Conservation (phyloP, 179 eudicot species). For the Corrigiola litoralis region DNA sequence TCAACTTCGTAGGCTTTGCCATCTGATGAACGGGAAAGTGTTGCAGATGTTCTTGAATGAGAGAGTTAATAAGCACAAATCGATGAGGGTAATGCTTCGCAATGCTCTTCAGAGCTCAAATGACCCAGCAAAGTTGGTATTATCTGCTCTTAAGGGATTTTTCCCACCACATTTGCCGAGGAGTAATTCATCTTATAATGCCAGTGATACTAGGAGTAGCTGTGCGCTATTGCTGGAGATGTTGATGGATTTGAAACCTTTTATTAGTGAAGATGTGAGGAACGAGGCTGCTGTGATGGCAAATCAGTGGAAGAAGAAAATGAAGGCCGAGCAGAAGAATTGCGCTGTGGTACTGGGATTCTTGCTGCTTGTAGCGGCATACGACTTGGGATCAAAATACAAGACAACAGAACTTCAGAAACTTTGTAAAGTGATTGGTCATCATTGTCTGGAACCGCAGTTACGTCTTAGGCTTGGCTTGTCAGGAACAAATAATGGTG, state of each 20-base stretch:
- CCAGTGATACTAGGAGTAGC: constrained; percentile 21
- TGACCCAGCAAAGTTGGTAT: constrained; percentile 27
- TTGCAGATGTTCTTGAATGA: constrained; percentile 32
- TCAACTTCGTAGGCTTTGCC: neutral
- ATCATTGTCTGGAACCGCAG: neutral
- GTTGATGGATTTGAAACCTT: constrained; percentile 18
- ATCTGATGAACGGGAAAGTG: constrained; percentile 18
- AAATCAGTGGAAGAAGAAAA: constrained; percentile 22
- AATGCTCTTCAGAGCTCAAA: constrained; percentile 19
- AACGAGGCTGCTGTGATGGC: constrained; percentile 24
- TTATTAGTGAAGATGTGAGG: constrained; percentile 8
- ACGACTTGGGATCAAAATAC: constrained; percentile 17
- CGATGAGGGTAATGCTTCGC: constrained; percentile 19
- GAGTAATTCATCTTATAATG: constrained; percentile 13
- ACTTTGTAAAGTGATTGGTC: constrained; percentile 10
- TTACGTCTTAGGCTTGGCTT: constrained; percentile 21
- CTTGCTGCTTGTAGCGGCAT: constrained; percentile 30
- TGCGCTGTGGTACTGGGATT: constrained; percentile 23
- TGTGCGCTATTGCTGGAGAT: constrained; percentile 30
- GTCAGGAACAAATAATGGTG: constrained; percentile 9
- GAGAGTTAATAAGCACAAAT: constrained; percentile 12
- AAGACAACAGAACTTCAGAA: constrained; percentile 20
- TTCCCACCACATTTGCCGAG: constrained; percentile 33
- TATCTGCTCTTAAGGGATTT: constrained; percentile 35
- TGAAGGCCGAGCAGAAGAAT: constrained; percentile 1